A percentile compares a stretch with the other conserved stretches of the same genome.
phyloP scores from a whole-genome alignment of 2,329 filamentous ascomycete genomes.

The Blastomyces percursus region DNA sequence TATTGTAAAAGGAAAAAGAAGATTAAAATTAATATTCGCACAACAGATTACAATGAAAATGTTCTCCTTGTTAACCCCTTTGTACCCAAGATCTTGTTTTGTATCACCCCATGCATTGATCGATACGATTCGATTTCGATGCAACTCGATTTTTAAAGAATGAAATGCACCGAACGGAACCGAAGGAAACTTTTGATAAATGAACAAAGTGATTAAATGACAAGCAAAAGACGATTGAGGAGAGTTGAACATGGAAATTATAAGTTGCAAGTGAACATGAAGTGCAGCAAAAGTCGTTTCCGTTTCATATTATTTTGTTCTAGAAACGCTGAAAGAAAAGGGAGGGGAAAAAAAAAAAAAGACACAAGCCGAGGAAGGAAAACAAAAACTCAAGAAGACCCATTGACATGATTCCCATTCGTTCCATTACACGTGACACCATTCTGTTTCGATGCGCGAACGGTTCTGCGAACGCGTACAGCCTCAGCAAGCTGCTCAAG shows the following conservation, averaged over 20 bases:
- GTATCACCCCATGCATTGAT: background rate
- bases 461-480: constrained; percentile 60
- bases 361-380: background rate
- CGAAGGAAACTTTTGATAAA: no score
- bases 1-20: background rate
- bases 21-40: background rate
- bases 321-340: background rate
- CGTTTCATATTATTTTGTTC: background rate
- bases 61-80: background rate
- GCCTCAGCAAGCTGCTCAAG: constrained; percentile 79
- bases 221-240: background rate
- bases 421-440: constrained; percentile 9
- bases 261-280: background rate
- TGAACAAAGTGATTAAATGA: no score
- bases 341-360: background rate
- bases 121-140: background rate
- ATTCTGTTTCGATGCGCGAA: constrained; percentile 21
- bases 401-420: background rate
- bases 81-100: background rate
- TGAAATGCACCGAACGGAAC: no score
- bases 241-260: background rate
- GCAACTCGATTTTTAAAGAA: no score
- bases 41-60: background rate
- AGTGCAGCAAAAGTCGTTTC: background rate
- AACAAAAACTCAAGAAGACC: background rate